Evolutionary conservation across 2,329 filamentous ascomycete genomes (phyloP).

Genomic region (Aspergillus thermomutatus): DNA sequence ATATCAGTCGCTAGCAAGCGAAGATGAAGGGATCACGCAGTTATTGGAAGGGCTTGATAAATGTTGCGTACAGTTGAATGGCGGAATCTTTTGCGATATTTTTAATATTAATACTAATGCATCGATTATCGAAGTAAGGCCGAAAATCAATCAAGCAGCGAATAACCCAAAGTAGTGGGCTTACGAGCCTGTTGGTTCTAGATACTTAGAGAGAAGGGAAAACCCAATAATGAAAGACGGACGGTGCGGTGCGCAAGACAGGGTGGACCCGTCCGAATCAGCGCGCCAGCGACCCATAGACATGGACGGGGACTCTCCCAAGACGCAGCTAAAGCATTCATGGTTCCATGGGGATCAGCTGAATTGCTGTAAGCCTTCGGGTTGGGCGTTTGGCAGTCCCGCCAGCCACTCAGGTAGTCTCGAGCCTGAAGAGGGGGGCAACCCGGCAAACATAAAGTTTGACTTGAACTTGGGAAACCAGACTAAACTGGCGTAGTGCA

Average conservation of each 20-base stretch:
- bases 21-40: neutral
- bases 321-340: slow-evolving; percentile 23
- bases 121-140: neutral
- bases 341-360: slow-evolving; percentile 32
- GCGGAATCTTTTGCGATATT: neutral
- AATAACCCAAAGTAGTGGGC: neutral
- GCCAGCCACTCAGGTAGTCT: slow-evolving; percentile 7
- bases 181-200: slow-evolving; percentile 6
- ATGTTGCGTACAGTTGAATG: neutral
- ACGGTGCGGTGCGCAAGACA: slow-evolving; percentile 14
- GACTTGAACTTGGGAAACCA: neutral
- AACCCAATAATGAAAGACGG: slow-evolving; percentile 11
- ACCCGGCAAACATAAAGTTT: slow-evolving; percentile 9
- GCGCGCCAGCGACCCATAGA: slow-evolving; percentile 34
- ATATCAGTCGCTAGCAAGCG: neutral
- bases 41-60: neutral
- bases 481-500: neutral
- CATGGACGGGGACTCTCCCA: slow-evolving; percentile 32
- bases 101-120: too few species aligned
- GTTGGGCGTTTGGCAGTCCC: slow-evolving; percentile 19
- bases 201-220: slow-evolving; percentile 8
- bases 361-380: slow-evolving; percentile 21
- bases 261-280: slow-evolving; percentile 18
- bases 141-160: neutral
- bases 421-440: slow-evolving; percentile 17